A percentile compares a stretch with the other conserved stretches of the same genome.
Conservation (phyloP, 805 yeast genomes). For the Suhomyces sp. region DNA sequence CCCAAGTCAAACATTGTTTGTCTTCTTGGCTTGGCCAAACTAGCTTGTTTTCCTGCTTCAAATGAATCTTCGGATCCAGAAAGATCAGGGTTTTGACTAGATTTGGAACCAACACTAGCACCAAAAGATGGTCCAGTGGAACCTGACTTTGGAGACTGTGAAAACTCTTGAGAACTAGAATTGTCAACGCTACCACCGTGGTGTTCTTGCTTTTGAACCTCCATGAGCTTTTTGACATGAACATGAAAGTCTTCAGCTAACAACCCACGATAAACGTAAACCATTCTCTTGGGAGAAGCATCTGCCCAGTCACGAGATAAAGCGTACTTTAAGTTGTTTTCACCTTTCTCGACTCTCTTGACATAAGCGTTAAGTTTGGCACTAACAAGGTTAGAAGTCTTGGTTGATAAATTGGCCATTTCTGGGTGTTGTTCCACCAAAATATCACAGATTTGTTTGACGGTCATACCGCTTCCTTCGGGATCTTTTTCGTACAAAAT, state of each 20-base stretch:
- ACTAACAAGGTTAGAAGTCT: constrained; percentile 75
- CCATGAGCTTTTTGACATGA: constrained; percentile 67
- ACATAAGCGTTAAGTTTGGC: constrained; percentile 86
- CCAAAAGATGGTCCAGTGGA: constrained; percentile 2
- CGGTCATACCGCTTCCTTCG: constrained; percentile 81
- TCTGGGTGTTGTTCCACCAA: constrained; percentile 75
- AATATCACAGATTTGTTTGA: constrained; percentile 79
- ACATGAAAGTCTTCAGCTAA: constrained; percentile 72
- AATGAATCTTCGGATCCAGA: constrained; percentile 24
- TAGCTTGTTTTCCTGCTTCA: constrained; percentile 36
- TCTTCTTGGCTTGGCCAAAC: constrained; percentile 43
- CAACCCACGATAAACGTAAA: constrained; percentile 78
- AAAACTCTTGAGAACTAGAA: too few relatives aligned
- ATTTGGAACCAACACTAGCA: constrained; percentile 10
- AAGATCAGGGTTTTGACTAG: constrained; percentile 2
- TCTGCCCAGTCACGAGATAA: constrained; percentile 88
- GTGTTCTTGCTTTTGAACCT: constrained; percentile 39
- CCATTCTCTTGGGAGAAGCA: constrained; percentile 87
- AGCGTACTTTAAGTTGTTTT: constrained; percentile 67
- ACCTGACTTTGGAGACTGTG: constrained; percentile 11
- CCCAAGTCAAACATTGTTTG: constrained; percentile 56
- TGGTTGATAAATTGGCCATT: constrained; percentile 77
- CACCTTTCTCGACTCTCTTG: constrained; percentile 82
- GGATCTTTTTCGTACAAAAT: constrained; percentile 69
- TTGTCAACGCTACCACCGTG: not conserved